Conservation (phyloP, 1,139 yeast species). For the Kluyveromyces marxianus region DNA sequence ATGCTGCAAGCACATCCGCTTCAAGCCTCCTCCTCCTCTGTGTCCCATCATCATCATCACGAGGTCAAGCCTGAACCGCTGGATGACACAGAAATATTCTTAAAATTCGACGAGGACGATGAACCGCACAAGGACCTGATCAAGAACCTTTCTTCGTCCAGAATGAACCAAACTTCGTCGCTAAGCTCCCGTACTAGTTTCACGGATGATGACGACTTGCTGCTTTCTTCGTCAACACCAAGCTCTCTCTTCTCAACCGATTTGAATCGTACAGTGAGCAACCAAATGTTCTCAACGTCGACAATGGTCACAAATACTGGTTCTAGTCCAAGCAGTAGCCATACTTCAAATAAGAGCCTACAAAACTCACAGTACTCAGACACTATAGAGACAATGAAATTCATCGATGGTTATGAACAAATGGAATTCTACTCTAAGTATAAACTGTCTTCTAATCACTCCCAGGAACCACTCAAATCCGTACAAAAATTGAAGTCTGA, state of each 20-base stretch:
- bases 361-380: constrained; percentile 1
- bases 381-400: constrained; percentile 9
- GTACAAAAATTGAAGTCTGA: constrained; percentile 3
- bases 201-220: constrained; percentile 19
- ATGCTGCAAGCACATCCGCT: not conserved
- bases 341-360: constrained; percentile 5
- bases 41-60: not conserved
- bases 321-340: constrained; percentile 6
- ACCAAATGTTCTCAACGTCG: constrained; percentile 1
- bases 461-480: constrained; percentile 3
- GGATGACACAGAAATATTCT: constrained; percentile 22
- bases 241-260: constrained; percentile 22
- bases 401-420: constrained; percentile 19
- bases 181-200: constrained; percentile 15
- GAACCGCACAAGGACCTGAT: constrained; percentile 4
- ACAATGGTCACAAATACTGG: not conserved
- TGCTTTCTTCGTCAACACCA: constrained; percentile 21
- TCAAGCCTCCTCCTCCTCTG: too few relatives aligned
- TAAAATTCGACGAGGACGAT: constrained; percentile 28
- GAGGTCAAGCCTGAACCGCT: constrained; percentile 9
- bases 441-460: not conserved
- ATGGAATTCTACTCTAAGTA: constrained; percentile 17
- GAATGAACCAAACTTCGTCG: constrained; percentile 15
- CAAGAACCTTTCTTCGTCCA: constrained; percentile 7
- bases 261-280: constrained; percentile 11